Conservation (phyloP, 106 monocot species). For the Apostasia ramifera region DNA sequence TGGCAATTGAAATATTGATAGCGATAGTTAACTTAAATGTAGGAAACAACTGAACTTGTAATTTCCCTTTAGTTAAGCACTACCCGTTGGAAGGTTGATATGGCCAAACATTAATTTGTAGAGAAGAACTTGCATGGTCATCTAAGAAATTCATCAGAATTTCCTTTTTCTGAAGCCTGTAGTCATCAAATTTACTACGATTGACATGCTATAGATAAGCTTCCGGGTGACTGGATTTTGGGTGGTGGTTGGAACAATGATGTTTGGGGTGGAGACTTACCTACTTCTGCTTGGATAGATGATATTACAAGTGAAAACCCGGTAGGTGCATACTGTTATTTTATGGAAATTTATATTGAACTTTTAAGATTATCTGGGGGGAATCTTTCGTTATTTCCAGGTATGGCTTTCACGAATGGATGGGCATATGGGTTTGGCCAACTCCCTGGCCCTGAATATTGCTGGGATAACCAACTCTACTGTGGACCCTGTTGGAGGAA, state of each 20-base stretch:
- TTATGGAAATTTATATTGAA: background rate
- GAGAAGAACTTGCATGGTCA: too few relatives aligned
- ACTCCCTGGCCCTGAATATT: conserved; percentile 65
- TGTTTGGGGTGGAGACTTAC: conserved; percentile 79
- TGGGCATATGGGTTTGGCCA: conserved; percentile 94
- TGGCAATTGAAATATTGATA: too few relatives aligned
- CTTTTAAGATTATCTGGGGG: background rate
- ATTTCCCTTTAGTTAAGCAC: too few relatives aligned
- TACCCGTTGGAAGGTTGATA: too few relatives aligned
- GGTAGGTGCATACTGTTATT: conserved; percentile 28
- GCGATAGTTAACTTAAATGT: background rate
- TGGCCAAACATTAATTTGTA: too few relatives aligned
- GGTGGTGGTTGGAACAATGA: conserved; percentile 96
- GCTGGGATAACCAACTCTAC: conserved; percentile 59
- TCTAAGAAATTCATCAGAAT: too few relatives aligned
- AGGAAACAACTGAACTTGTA: too few relatives aligned
- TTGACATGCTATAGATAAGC: conserved; percentile 35
- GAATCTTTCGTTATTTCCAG: conserved; percentile 22
- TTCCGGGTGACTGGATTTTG: conserved; percentile 77
- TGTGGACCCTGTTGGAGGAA: conserved; percentile 76
- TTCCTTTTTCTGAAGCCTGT: too few relatives aligned
- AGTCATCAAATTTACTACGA: too few relatives aligned
- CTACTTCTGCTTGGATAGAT: conserved; percentile 80
- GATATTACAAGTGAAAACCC: conserved; percentile 69
- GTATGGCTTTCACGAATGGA: conserved; percentile 95